A percentile compares a stretch with the other conserved stretches of the same genome.
These are phyloP conservation scores for Akebia trifoliata DNA, from an alignment of 164 flowering plant genomes.

Conservation along the genomic window DNA sequence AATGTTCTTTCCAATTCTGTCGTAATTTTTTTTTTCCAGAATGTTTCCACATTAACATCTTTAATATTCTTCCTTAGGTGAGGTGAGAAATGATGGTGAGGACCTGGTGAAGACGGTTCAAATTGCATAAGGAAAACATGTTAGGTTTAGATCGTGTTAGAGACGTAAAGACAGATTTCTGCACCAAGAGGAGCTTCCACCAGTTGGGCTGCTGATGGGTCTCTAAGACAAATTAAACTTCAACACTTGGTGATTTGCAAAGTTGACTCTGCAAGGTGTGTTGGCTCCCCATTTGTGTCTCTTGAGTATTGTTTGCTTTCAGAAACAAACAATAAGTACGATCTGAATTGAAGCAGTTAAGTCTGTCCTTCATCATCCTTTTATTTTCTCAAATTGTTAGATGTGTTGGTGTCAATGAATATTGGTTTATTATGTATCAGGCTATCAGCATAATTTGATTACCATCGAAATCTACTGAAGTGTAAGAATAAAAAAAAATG, in stretches of 20 bases:
- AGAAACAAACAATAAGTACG: neutral
- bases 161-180: neutral
- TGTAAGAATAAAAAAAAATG: too few species aligned
- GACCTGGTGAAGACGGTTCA: neutral
- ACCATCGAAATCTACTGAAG: too few species aligned
- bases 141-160: neutral
- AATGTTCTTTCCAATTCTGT: neutral
- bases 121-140: neutral
- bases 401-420: too few species aligned
- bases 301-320: neutral
- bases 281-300: neutral
- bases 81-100: neutral
- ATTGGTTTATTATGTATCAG: too few species aligned
- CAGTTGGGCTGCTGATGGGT: neutral
- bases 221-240: neutral
- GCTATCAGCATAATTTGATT: too few species aligned
- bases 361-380: neutral
- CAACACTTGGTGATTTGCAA: neutral
- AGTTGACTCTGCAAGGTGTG: neutral
- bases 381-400: too few species aligned
- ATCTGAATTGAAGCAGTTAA: neutral
- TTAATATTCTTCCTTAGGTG: neutral
- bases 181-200: neutral
- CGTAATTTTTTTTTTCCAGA: neutral
- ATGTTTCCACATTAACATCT: neutral